These are phyloP conservation scores for Torulaspora globosa DNA, from an alignment of 1,139 yeast genomes.

Conservation along the genomic window DNA sequence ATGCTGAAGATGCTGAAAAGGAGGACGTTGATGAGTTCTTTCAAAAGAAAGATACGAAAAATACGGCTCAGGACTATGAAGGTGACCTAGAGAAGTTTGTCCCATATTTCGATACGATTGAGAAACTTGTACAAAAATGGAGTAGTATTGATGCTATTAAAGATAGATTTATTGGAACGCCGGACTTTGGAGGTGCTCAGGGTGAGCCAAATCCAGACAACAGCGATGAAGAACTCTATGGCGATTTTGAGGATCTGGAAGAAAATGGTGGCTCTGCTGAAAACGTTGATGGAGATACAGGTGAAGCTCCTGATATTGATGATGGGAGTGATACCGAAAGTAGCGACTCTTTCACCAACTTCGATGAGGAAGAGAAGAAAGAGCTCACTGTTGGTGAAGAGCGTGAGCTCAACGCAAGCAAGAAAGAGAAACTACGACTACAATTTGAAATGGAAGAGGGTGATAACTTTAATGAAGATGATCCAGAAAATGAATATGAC, in stretches of 20 bases:
- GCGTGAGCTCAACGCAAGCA: slow-evolving; percentile 77
- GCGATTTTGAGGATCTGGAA: slow-evolving; percentile 80
- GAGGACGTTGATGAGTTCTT: slow-evolving; percentile 66
- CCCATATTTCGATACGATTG: slow-evolving; percentile 44
- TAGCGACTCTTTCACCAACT: slow-evolving; percentile 53
- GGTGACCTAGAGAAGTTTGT: slow-evolving; percentile 37
- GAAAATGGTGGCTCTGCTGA: slow-evolving; percentile 40
- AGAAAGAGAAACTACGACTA: slow-evolving; percentile 79
- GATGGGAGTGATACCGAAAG: slow-evolving; percentile 36
- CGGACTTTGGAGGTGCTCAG: slow-evolving; percentile 45
- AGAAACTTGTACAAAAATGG: slow-evolving; percentile 55
- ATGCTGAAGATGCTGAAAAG: slow-evolving; percentile 47
- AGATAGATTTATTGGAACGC: slow-evolving; percentile 63
- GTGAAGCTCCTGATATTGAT: slow-evolving; percentile 23
- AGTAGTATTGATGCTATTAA: slow-evolving; percentile 45
- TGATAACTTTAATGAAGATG: slow-evolving; percentile 71
- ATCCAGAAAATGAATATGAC: slow-evolving; percentile 69
- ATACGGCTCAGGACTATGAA: slow-evolving; percentile 16
- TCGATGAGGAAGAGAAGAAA: slow-evolving; percentile 45
- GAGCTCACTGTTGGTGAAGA: slow-evolving; percentile 59
- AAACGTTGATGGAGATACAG: slow-evolving; percentile 23
- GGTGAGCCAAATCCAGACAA: slow-evolving; percentile 40
- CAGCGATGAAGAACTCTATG: slow-evolving; percentile 55
- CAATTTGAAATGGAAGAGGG: slow-evolving; percentile 91
- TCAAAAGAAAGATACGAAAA: slow-evolving; percentile 45